Conservation (phyloP, 805 yeast genomes). For the Debaryomyces tyrocola region DNA sequence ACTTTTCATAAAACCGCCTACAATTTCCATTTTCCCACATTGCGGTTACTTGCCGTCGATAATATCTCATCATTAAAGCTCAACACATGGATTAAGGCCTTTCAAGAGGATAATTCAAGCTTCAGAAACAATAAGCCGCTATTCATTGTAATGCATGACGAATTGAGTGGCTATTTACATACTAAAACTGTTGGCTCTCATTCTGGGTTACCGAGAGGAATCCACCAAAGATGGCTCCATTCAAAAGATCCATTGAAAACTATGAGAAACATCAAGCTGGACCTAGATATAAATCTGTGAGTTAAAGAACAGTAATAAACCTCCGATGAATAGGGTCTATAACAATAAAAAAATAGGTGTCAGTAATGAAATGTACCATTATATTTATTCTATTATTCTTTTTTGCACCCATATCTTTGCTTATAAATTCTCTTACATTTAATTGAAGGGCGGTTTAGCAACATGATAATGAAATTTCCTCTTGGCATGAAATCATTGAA, state of each 20-base stretch:
- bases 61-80: conserved; percentile 15
- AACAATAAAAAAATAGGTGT: too few relatives aligned
- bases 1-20: background rate
- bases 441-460: too few relatives aligned
- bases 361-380: too few relatives aligned
- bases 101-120: conserved; percentile 10
- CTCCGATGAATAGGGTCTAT: too few relatives aligned
- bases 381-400: too few relatives aligned
- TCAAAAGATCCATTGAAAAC: conserved; percentile 2
- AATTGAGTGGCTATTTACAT: conserved; percentile 10
- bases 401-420: too few relatives aligned
- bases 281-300: conserved; percentile 1
- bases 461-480: too few relatives aligned
- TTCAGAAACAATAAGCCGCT: conserved; percentile 10
- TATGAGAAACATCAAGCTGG: conserved; percentile 1
- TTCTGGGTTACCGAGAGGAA: background rate
- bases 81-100: conserved; percentile 14
- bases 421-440: too few relatives aligned
- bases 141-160: conserved; percentile 15
- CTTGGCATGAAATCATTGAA: too few relatives aligned
- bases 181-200: conserved; percentile 2
- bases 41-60: conserved; percentile 23
- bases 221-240: background rate
- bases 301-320: too few relatives aligned
- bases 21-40: conserved; percentile 10